Percentiles rank a stretch among this genome's conserved stretches.
Conservation (phyloP, 106 monocot species). For the Dioscorea dumetorum region DNA sequence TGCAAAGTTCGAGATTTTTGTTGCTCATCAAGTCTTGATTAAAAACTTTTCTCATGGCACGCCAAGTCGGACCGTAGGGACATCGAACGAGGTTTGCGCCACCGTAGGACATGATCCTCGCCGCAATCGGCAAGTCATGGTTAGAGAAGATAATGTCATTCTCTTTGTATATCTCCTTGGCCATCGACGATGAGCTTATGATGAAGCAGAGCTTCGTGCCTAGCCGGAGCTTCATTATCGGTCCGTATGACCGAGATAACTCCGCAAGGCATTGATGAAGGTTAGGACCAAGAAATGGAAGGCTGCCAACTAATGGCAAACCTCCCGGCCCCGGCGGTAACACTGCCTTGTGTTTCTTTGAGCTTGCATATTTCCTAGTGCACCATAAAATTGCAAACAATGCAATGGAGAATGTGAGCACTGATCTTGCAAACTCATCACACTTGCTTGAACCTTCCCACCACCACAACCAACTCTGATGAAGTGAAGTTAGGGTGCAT, state of each 20-base stretch:
- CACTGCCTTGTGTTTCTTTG: not conserved
- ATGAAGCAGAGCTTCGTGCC: conserved; percentile 16
- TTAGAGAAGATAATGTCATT: conserved; percentile 16
- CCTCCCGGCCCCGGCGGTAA: conserved; percentile 22
- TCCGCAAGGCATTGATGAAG: conserved; percentile 15
- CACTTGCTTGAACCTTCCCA: too few relatives aligned
- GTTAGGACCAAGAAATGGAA: conserved; percentile 16
- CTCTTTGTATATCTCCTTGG: conserved; percentile 15
- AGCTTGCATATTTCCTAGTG: too few relatives aligned
- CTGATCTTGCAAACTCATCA: too few relatives aligned
- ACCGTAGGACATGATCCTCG: conserved; percentile 5
- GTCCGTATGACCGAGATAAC: conserved; percentile 10
- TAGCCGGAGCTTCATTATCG: conserved; percentile 21
- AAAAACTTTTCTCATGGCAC: not conserved
- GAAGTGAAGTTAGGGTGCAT: too few relatives aligned
- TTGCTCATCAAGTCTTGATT: not conserved
- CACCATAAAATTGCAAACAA: too few relatives aligned
- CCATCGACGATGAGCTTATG: conserved; percentile 9
- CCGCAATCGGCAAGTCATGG: conserved; percentile 4
- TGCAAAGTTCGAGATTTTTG: not conserved
- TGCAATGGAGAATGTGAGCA: too few relatives aligned
- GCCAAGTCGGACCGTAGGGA: conserved; percentile 15
- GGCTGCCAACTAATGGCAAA: conserved; percentile 13
- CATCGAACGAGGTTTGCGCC: conserved; percentile 7
- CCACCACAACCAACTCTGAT: too few relatives aligned